A percentile compares a stretch with the other conserved stretches of the same genome.
Evolutionary conservation across 306 rosid species (phyloP).

Genomic region (Fragaria nilgerrensis): DNA sequence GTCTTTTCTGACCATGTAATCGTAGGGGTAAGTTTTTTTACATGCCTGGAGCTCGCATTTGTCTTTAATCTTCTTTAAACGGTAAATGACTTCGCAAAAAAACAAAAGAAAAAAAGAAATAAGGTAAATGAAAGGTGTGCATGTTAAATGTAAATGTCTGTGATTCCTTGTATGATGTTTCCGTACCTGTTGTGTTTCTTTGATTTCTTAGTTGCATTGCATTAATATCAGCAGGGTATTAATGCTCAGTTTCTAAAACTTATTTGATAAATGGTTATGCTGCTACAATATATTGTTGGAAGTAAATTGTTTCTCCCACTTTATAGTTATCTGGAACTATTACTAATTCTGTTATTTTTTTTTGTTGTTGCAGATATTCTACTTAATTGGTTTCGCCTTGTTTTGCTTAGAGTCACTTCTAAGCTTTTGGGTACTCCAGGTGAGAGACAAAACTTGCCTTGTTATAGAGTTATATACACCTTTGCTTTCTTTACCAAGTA

Average conservation of each 20-base stretch:
- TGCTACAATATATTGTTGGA: neutral
- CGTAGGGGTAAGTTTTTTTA: conserved; percentile 79
- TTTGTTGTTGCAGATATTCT: conserved; percentile 65
- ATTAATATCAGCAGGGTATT: neutral
- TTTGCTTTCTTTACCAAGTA: neutral
- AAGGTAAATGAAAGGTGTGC: neutral
- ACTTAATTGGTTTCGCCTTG: conserved; percentile 81
- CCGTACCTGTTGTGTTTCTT: neutral
- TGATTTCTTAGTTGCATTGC: neutral
- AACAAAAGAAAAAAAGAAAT: neutral
- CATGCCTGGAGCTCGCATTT: conserved; percentile 5
- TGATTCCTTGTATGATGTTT: neutral
- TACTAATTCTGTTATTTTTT: neutral
- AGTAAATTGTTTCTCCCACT: neutral
- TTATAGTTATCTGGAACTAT: conserved; percentile 11
- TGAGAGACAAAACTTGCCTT: conserved; percentile 29
- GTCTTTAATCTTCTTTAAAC: conserved; percentile 1
- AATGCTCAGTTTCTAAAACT: neutral
- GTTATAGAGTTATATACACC: neutral
- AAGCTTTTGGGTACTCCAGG: conserved; percentile 98
- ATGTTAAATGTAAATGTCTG: neutral
- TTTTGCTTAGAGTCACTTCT: conserved; percentile 96
- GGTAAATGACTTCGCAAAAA: neutral
- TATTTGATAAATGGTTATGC: neutral
- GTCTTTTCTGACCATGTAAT: conserved; percentile 71